A percentile compares a stretch with the other conserved stretches of the same genome.
Evolutionary conservation across 2,329 filamentous ascomycete species (phyloP).

Genomic region (Huntiella moniliformis): DNA sequence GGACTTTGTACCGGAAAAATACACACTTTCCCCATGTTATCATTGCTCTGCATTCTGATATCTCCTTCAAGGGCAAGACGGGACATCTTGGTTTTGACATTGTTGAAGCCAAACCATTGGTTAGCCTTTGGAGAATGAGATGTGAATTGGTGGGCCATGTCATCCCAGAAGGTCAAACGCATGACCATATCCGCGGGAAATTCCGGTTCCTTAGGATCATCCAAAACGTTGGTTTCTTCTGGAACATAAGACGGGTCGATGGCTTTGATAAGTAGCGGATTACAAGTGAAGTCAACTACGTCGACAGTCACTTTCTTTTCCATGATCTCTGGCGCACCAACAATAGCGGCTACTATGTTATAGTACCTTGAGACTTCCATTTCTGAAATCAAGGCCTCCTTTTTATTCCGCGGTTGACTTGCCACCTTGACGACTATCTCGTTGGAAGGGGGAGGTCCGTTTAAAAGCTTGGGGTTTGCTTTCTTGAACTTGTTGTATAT

Average conservation of each 20-base stretch:
- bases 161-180: conserved; percentile 13
- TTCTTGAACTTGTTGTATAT: no score
- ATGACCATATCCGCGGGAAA: conserved; percentile 17
- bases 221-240: no score
- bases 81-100: not conserved
- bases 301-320: conserved; percentile 42
- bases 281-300: conserved; percentile 67
- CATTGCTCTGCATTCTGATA: not conserved
- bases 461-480: no score
- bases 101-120: conserved; percentile 5
- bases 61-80: not conserved
- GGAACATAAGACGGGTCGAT: no score
- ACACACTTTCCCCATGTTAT: not conserved
- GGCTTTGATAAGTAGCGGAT: conserved; percentile 21
- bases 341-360: conserved; percentile 54
- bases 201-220: no score
- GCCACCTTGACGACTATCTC: no score
- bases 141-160: not conserved
- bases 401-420: not conserved
- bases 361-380: conserved; percentile 37
- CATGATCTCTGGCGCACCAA: conserved; percentile 28
- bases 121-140: not conserved
- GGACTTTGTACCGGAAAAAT: not conserved
- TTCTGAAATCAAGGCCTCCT: conserved; percentile 33
- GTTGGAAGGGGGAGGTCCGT: no score